Base-by-base conservation (phyloP, 441 rosid species). In the Gossypium laxum region DNA sequence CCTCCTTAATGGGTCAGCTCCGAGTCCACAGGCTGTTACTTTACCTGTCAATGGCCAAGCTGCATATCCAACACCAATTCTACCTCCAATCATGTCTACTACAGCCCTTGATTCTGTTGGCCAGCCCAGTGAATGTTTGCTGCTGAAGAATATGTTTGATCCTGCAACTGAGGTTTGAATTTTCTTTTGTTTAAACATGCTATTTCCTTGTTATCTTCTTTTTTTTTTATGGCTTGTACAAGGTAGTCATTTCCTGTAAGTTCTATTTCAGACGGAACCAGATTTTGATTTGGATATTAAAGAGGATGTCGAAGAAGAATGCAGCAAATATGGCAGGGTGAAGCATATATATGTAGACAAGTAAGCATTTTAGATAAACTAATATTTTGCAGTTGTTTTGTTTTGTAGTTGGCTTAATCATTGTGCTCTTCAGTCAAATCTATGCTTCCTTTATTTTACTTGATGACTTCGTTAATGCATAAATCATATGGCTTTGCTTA, bases 61-160 rank as follows among this genome's bases (percentile, higher is more conserved):
- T 55, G 75, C 87, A 18, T 65, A 85, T 67, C 83, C 89, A 28
- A 70, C 85, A 71, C 71, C 89, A 47, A 30, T 83, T 76, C 80
- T 86, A 78, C 87, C 92, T 21, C 73, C 83, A 67, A 75, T 83
- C 62, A 77, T 85, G 55, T 74, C 93, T 70, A 52, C 89, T 54
- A 75, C 82, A 14, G 81, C 81, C 51, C 8, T 78, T 12, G 96
- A 88, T 77, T 75, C 87, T 74, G 72, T 89, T 82, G 96, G 96
- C 69, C 83, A 47, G 69, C 96, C 98, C 14, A 87, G 90, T 56
- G 91, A 89, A 66, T 92, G 93, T 75, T 83, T 92, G 72, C 79
- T 92, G 80, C 77, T 92, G 81, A 91, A 92, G 81, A 92, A 92
- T 78, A 82, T 92, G 91, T 92, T 92, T 72, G 98, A 91, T 81